Conservation (phyloP, 495 filamentous ascomycete species). For the Alectoria sarmentosa region DNA sequence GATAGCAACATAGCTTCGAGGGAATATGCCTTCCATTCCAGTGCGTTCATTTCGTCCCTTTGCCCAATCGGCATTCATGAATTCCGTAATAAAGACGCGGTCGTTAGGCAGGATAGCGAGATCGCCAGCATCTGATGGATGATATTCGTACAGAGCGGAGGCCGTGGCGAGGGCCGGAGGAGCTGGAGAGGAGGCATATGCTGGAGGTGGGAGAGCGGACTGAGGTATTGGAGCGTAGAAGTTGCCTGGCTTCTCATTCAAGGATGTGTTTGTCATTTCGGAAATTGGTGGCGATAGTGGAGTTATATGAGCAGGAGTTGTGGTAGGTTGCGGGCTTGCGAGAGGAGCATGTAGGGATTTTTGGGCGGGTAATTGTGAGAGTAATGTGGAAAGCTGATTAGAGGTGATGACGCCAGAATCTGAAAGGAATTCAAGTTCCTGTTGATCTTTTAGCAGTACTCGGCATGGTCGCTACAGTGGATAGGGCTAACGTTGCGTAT, state of each 20-base stretch:
- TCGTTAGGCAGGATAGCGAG: conserved; percentile 69
- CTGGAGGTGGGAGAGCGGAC: conserved; percentile 46
- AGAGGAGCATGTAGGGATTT: conserved; percentile 38
- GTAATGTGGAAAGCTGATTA: conserved; percentile 61
- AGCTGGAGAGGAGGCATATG: conserved; percentile 42
- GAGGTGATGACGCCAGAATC: conserved; percentile 69
- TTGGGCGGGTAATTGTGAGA: conserved; percentile 64
- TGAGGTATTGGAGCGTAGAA: conserved; percentile 43
- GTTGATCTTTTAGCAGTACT: conserved; percentile 9
- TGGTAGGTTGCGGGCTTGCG: conserved; percentile 32
- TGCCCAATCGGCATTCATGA: conserved; percentile 90
- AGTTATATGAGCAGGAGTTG: conserved; percentile 31
- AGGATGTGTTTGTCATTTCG: conserved; percentile 37
- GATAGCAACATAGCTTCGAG: conserved; percentile 73
- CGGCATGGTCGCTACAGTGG: neutral
- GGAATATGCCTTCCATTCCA: conserved; percentile 83
- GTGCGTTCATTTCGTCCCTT: conserved; percentile 71
- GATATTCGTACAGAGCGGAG: conserved; percentile 79
- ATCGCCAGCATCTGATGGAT: conserved; percentile 69
- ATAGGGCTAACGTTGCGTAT: conserved; percentile 65
- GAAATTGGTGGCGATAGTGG: conserved; percentile 35
- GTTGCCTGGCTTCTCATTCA: conserved; percentile 46
- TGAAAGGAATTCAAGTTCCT: conserved; percentile 90
- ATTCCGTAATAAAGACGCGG: conserved; percentile 68
- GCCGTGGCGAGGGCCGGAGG: conserved; percentile 59